Conservation (phyloP, 306 rosid genomes). For the Rubus parviflorus region DNA sequence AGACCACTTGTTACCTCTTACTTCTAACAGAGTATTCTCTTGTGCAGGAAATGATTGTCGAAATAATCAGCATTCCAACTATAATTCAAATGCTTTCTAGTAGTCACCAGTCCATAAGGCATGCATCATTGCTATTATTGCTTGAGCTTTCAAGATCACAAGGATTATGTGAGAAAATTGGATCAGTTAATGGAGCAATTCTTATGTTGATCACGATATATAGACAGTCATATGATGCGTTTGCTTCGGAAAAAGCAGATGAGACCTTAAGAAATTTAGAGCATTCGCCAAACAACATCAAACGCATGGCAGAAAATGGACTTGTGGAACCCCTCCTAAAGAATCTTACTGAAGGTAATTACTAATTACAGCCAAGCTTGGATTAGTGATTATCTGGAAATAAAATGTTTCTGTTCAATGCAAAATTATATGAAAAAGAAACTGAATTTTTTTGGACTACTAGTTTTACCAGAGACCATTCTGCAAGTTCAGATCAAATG, state of each 20-base stretch:
- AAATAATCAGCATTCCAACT: slow-evolving; percentile 22
- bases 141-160: slow-evolving; percentile 44
- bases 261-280: slow-evolving; percentile 45
- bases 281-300: slow-evolving; percentile 36
- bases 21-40: slow-evolving; percentile 11
- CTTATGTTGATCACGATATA: slow-evolving; percentile 36
- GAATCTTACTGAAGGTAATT: slow-evolving; percentile 42
- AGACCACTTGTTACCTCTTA: not conserved
- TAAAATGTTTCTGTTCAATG: not conserved
- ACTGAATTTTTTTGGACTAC: not conserved
- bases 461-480: not conserved
- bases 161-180: slow-evolving; percentile 38
- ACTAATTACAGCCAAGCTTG: not conserved
- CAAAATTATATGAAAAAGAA: not conserved
- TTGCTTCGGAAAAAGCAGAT: slow-evolving; percentile 42
- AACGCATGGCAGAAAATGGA: slow-evolving; percentile 52
- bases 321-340: slow-evolving; percentile 42
- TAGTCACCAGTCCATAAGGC: slow-evolving; percentile 29
- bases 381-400: not conserved
- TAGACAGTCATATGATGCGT: slow-evolving; percentile 27
- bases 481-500: not conserved
- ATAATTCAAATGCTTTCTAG: slow-evolving; percentile 37
- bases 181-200: slow-evolving; percentile 40
- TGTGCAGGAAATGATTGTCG: slow-evolving; percentile 40
- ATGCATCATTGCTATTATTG: slow-evolving; percentile 39